These are phyloP conservation scores for Debaryomyces nepalensis DNA, from an alignment of 1,139 yeast genomes.

Conservation along the genomic window DNA sequence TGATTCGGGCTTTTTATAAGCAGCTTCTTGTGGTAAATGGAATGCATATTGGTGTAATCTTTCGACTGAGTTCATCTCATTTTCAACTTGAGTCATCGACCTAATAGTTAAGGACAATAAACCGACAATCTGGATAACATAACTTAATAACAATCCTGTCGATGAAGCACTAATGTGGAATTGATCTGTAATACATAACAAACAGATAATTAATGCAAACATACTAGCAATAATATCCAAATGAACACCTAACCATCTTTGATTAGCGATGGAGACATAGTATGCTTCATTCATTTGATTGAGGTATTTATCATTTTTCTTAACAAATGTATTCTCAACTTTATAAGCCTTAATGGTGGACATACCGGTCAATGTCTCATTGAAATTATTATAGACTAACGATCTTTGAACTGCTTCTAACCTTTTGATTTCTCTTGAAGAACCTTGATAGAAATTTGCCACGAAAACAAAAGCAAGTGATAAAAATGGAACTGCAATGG, in stretches of 20 bases:
- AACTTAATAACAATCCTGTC: conserved; percentile 48
- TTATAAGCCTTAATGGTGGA: conserved; percentile 45
- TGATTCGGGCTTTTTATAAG: conserved; percentile 60
- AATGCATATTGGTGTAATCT: conserved; percentile 49
- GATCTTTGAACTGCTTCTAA: conserved; percentile 51
- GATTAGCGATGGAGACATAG: conserved; percentile 45
- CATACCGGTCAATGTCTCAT: conserved; percentile 53
- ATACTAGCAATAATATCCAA: conserved; percentile 44
- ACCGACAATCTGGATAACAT: conserved; percentile 51
- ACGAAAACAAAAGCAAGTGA: conserved; percentile 35
- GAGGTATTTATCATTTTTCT: conserved; percentile 40
- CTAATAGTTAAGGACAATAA: conserved; percentile 46
- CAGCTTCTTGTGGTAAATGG: conserved; percentile 74
- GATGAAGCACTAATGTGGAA: conserved; percentile 49
- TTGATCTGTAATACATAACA: conserved; percentile 46
- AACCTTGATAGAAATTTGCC: conserved; percentile 47
- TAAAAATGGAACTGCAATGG: conserved; percentile 49
- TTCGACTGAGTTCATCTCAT: conserved; percentile 53
- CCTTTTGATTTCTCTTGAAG: conserved; percentile 51
- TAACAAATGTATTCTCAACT: conserved; percentile 36
- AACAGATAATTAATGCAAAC: conserved; percentile 44
- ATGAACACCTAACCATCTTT: conserved; percentile 50
- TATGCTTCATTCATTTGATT: conserved; percentile 51
- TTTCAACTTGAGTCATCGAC: conserved; percentile 51
- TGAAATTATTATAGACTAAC: conserved; percentile 50